Evolutionary conservation across 345 rosid species (phyloP).

Genomic region (Ceriops zippeliana): DNA sequence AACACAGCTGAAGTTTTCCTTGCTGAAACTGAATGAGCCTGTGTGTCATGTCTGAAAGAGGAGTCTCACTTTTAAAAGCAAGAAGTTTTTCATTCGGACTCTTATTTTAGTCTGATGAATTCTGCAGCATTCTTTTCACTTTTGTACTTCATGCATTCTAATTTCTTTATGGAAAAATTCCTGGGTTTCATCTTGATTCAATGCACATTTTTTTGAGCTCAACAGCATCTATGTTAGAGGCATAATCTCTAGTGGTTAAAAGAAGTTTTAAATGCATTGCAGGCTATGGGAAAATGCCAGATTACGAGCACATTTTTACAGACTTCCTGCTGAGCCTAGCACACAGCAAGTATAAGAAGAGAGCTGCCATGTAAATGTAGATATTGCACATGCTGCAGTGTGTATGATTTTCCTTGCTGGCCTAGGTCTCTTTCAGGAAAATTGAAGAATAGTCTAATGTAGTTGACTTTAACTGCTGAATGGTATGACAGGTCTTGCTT

Average conservation of each 20-base stretch:
- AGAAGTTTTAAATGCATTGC: conserved; percentile 19
- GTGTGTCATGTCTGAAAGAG: no score
- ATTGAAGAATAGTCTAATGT: conserved; percentile 20
- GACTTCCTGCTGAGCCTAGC: conserved; percentile 62
- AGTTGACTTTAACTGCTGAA: conserved; percentile 16
- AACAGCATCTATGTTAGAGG: no score
- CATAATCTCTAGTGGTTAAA: background rate
- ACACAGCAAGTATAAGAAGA: conserved; percentile 40
- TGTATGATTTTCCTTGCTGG: conserved; percentile 19
- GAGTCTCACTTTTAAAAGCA: no score
- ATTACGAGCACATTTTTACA: conserved; percentile 73
- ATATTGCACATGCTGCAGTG: background rate
- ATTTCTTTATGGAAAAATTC: background rate
- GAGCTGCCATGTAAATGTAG: conserved; percentile 13
- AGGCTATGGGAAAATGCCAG: conserved; percentile 94
- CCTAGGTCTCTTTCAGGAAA: conserved; percentile 6
- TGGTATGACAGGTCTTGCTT: conserved; percentile 15
- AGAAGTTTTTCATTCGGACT: background rate
- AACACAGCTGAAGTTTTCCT: no score
- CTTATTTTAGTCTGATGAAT: background rate
- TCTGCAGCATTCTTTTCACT: background rate
- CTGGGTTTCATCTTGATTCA: no score
- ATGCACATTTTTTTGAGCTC: no score
- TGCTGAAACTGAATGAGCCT: no score
- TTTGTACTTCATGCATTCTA: background rate